These are phyloP conservation scores for Beta macrorhiza DNA, from an alignment of 179 eudicot species.

Conservation along the genomic window DNA sequence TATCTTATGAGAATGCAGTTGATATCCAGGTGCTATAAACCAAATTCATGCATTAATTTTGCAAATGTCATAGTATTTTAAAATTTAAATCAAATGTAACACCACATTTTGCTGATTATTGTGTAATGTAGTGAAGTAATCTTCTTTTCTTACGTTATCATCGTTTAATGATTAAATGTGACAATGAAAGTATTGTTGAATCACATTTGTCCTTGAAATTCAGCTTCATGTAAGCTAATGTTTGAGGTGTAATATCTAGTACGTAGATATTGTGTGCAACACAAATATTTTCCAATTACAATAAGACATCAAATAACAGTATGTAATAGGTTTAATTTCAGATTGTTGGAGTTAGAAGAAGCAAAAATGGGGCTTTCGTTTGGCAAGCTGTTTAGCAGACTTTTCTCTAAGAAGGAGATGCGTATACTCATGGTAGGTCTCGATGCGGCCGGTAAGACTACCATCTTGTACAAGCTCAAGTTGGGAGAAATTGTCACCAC, in stretches of 20 bases:
- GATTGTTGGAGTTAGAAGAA: slow-evolving; percentile 38
- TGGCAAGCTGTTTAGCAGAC: slow-evolving; percentile 51
- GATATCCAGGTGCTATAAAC: neutral
- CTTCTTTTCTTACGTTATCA: no score
- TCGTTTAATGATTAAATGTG: neutral
- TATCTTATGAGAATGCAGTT: neutral
- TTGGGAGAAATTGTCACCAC: slow-evolving; percentile 63
- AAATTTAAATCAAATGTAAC: neutral
- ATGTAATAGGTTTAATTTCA: neutral
- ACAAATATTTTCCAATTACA: neutral
- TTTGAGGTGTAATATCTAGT: neutral
- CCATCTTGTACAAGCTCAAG: slow-evolving; percentile 61
- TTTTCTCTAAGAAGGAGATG: slow-evolving; percentile 55
- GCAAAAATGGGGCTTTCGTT: slow-evolving; percentile 50
- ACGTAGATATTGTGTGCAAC: neutral
- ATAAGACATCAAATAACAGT: neutral
- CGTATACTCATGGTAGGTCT: slow-evolving; percentile 63
- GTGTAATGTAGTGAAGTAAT: no score
- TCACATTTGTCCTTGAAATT: no score
- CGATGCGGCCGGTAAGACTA: slow-evolving; percentile 66
- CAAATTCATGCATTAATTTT: neutral
- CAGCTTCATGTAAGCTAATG: no score
- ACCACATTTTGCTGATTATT: neutral
- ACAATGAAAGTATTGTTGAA: no score
- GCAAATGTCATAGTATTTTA: neutral